Evolutionary conservation across 1,284 basidiomycete species (phyloP), one percentile per base, ranked within the genome.

Genomic region (Ganoderma resinaceum): DNA sequence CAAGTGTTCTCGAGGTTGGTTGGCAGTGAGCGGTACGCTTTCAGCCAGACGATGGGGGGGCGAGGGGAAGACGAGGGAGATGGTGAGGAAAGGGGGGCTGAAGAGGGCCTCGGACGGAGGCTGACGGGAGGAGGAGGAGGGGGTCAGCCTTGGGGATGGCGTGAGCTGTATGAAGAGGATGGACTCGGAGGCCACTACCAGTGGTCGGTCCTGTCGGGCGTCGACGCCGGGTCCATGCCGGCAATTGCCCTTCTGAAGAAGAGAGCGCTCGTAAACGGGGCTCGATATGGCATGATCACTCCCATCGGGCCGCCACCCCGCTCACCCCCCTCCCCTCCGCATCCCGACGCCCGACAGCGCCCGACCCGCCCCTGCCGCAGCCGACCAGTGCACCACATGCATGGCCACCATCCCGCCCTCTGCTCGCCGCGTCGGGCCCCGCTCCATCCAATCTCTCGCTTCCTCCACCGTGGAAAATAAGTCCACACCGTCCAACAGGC

Each of bases 401-500:
- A 77, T 77, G 76, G 69, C 75, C 66, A 71, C 74, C 65, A 72
- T 68, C 67, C 58, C 70, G 70, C 64, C 72, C 60, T 70, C 71
- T 40, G 73, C 71, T 35, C 69, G 69, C 26, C 76, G 75, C 61
- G 75, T 73, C 63, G 71, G 72, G 43, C 71, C 76, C 23, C 78
- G 76, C 67, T 79, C 78, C 35, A 68, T 78, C 65, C 70, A 73
- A 66, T 78, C 78, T 16, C 59, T 72, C 65, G 64, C 78, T 5
- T 80, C 79, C 26, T 81, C 79, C 37, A 63, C 78, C 61, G 71
- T 71, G 8, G 79, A 79, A 66, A 42, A 16, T 16, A 75, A 73
- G 61, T 70, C 74, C 37, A n/a, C 72, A 1, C 37, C 73, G 5
- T 43, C 69, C 20, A 70, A 73, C 29, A 70, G 72, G 60, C 65